Base-by-base conservation (phyloP, 306 rosid genomes). In the Trifolium fragiferum region DNA sequence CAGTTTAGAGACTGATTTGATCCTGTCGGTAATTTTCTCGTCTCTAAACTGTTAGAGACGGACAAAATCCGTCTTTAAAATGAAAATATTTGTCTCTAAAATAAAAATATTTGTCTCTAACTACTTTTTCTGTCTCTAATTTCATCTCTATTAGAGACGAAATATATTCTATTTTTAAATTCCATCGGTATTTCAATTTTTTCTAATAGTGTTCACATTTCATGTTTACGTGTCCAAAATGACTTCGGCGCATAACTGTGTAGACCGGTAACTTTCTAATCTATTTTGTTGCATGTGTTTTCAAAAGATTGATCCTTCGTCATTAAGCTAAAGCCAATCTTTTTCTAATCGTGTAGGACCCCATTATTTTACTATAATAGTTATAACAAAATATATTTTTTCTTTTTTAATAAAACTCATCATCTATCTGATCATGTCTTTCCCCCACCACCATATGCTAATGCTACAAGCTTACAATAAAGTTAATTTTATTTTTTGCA, bases 291-390 rank as follows among this genome's bases (percentile, higher is more conserved):
- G 57, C 80, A 47, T 78, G 60, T 54, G n/a, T 51, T 20, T 68
- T 68, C 80, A 19, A 53, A 23, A 4, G 74, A 80, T 84, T 86
- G 87, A 89, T 91, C 89, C 98, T 93, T 93, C 93, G 85, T 79
- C 86, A 86, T 84, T 93, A 93, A 93, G 98, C 84, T 93, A 93
- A 83, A 76, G 78, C 87, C 73, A 68, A 78, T 81, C 78, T 77
- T 61, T 23, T 69, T 51, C 74, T 51, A 72, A 66, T 43, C 57
- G 30, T 67, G 40, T 64, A 53, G 70, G 76, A 66, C 80, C 86
- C 80, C 83, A 19, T 80, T 54, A 15, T 60, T 64, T 58, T 72
- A 51, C 84, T 74, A 20, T 33, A 62, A 11, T 32, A 58, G 12
- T 11, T 10, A 57, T 21, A 21, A 11, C n/a, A 12, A 55, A 60